Conservation (phyloP, 2,329 filamentous ascomycete species). For the Exophiala bonariae region DNA sequence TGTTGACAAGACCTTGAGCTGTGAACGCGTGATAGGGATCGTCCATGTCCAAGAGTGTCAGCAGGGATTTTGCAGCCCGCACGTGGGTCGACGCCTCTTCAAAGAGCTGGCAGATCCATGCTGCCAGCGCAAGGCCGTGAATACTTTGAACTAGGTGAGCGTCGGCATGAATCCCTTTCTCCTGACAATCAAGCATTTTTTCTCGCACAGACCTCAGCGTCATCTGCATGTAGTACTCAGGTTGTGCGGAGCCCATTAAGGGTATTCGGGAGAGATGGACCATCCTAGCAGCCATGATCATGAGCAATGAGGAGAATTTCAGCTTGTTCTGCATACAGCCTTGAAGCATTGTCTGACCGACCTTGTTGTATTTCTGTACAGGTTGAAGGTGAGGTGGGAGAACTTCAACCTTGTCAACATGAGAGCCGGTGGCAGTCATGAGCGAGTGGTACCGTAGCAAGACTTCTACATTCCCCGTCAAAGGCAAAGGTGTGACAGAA, state of each 20-base stretch:
- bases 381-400: constrained; percentile 16
- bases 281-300: constrained; percentile 15
- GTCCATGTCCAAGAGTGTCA: constrained; percentile 1
- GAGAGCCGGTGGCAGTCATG: constrained; percentile 8
- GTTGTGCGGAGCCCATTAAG: constrained; percentile 3
- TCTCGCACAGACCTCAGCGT: constrained; percentile 4
- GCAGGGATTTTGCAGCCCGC: constrained; percentile 6
- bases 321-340: constrained; percentile 10
- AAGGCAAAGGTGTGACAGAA: constrained; percentile 8
- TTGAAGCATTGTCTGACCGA: constrained; percentile 6
- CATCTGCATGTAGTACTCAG: constrained; percentile 13
- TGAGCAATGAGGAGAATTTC: constrained; percentile 3
- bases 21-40: constrained; percentile 6
- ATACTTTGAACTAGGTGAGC: constrained; percentile 8
- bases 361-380: constrained; percentile 6
- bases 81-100: constrained; percentile 11
- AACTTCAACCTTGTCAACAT: constrained; percentile 16
- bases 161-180: constrained; percentile 1
- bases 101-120: constrained; percentile 14
- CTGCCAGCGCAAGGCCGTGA: constrained; percentile 11
- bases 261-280: constrained; percentile 11
- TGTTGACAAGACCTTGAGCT: constrained; percentile 9
- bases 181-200: constrained; percentile 14
- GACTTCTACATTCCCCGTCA: constrained; percentile 8
- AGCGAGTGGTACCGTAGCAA: constrained; percentile 12